Evolutionary conservation across 163 green algal species (phyloP).

Genomic region (Prototheca wickerhamii): DNA sequence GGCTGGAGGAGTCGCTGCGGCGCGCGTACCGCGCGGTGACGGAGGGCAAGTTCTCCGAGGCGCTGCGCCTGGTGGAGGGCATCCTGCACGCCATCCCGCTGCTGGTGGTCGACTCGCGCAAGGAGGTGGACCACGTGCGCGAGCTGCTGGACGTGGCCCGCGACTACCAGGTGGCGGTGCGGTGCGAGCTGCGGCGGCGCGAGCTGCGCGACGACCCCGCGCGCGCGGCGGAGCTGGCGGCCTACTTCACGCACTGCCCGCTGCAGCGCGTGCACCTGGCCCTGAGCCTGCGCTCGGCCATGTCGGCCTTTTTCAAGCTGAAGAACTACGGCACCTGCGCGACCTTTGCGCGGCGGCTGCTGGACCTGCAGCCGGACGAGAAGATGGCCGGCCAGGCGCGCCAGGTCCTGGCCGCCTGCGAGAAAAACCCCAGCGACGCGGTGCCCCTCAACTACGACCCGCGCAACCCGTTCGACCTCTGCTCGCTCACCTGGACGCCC

Average conservation of each 20-base stretch:
- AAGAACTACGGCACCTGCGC: conserved; percentile 86
- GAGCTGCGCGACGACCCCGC: conserved; percentile 55
- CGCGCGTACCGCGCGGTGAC: conserved; percentile 89
- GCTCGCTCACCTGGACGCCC: conserved; percentile 84
- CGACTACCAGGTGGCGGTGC: conserved; percentile 90
- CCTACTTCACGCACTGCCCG: conserved; percentile 98
- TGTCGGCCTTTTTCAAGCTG: conserved; percentile 94
- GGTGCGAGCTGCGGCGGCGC: conserved; percentile 81
- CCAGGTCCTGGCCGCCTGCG: conserved; percentile 85
- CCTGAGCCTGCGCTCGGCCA: conserved; percentile 83
- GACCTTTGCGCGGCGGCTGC: conserved; percentile 81
- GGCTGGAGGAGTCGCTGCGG: conserved; percentile 71
- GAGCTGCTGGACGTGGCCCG: conserved; percentile 85
- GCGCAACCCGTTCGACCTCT: conserved; percentile 97
- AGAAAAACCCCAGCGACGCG: conserved; percentile 81
- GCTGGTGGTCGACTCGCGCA: conserved; percentile 76
- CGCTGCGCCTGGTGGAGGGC: conserved; percentile 69
- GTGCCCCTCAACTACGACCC: conserved; percentile 91
- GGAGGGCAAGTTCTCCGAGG: conserved; percentile 95
- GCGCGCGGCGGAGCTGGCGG: conserved; percentile 85
- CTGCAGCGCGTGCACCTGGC: conserved; percentile 79
- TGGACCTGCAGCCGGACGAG: conserved; percentile 85
- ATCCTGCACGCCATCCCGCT: conserved; percentile 86
- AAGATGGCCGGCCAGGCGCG: conserved; percentile 71
- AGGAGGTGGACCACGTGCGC: conserved; percentile 94